Base-by-base conservation (phyloP, 2,329 filamentous ascomycete species). In the Claviceps spartinae region DNA sequence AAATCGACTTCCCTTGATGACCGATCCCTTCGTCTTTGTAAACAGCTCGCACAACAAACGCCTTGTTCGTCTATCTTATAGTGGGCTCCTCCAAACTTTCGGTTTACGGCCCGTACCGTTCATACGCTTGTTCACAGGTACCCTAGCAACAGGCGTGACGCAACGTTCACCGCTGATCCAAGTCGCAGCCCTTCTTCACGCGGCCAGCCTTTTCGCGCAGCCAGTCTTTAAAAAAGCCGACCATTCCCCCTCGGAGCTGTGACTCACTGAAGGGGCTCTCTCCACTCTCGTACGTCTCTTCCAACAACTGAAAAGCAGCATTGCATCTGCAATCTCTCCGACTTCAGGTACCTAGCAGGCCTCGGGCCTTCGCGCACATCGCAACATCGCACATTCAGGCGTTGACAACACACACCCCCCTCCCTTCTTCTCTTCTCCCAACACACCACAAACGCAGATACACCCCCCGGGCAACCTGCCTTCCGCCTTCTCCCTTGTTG, bases 341-440 rank as follows among this genome's bases (percentile, higher is more conserved):
- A 38, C 41, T 5, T 11, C 9, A 34, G 30, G 30, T 34, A 34
- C 30, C 30, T 11, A 34, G 30, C 30, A 34, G 30, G 30, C 9
- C 30, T 34, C 30, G 9, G 30, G 30, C 30, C 30, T 38, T 47
- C 36, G 34, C 49, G 48, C 48, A 34, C 34, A 26, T 34, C 30
- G 30, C 30, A 34, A 11, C 34, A 44, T 18, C 34, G 41, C 18
- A 20, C 20, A 13, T 36, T 51, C 37, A 36, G 49, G 49, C 49
- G 24, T 66, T 71, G 42, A 61, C 66, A 20, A 58, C 65, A 41
- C 47, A 24, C 22, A 36, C 43, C 6, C n/a, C n/a, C 16, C 37
- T 18, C 24, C 22, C 24, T 16, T 14, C 43, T 13, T 13, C 16
- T n/a, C 18, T 20, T 7, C 20, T 22, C 14, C 43, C 22, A 45